Evolutionary conservation across 2,329 filamentous ascomycete species (phyloP).

Genomic region (Lachnellula hyalina): DNA sequence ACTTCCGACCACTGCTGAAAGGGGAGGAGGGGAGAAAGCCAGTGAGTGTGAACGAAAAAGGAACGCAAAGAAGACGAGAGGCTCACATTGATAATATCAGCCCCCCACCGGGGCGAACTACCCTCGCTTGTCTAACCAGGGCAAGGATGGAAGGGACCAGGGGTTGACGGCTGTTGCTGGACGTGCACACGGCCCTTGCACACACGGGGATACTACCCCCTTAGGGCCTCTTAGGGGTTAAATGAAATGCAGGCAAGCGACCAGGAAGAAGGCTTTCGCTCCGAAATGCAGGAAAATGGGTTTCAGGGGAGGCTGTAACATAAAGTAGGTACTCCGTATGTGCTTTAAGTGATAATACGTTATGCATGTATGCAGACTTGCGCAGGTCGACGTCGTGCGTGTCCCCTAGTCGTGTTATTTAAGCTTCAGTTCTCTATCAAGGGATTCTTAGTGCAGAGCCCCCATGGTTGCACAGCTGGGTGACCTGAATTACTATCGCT

Average conservation of each 20-base stretch:
- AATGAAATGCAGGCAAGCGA: background rate
- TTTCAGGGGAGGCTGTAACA: constrained; percentile 12
- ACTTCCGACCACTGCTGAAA: constrained; percentile 2
- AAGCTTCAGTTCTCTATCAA: background rate
- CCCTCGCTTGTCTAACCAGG: constrained; percentile 11
- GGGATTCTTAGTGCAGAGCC: background rate
- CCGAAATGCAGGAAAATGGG: constrained; percentile 14
- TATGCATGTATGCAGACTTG: too few relatives aligned
- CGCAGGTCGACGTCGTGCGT: background rate
- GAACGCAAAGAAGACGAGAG: constrained; percentile 9
- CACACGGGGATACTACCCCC: constrained; percentile 11
- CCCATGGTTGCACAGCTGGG: too few relatives aligned
- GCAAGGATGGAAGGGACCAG: constrained; percentile 4
- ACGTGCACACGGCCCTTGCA: constrained; percentile 15
- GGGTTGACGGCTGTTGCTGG: constrained; percentile 14
- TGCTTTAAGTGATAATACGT: background rate
- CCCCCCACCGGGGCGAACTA: constrained; percentile 11
- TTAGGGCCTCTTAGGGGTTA: constrained; percentile 7
- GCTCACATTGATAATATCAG: constrained; percentile 22
- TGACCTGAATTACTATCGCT: too few relatives aligned
- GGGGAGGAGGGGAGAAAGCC: background rate
- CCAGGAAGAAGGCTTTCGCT: constrained; percentile 9
- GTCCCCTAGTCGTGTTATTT: constrained; percentile 16
- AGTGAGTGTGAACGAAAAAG: constrained; percentile 3
- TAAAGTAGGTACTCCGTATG: constrained; percentile 1